Base-by-base conservation (phyloP, 345 rosid genomes). In the Lepidium aucheri region DNA sequence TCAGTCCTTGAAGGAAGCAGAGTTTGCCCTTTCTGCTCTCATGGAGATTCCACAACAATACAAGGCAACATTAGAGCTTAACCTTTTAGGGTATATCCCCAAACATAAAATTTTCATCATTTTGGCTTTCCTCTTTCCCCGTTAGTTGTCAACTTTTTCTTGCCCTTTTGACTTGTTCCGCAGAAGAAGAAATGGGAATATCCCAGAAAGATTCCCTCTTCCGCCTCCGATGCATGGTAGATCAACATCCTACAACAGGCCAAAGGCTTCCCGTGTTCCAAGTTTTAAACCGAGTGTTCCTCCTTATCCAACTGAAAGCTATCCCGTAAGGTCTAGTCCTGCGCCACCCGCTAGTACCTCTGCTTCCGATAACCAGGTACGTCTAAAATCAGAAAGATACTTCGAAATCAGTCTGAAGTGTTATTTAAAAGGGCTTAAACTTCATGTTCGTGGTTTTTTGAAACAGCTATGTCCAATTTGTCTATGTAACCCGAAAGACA, bases 41-140 rank as follows among this genome's bases (percentile, higher is more conserved):
- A 95, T 95, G 99, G 98, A 95, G 69, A 81, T 95, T 68, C 99
- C 99, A 49, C 72, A 89, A 74, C 97, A 95, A 57, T 91, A 95
- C 72, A 91, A 86, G 70, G 99, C 99, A 50, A 87, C 97, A 9
- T 38, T 91, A 42, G 99, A 95, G 75, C 90, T 87, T 62, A 82
- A 74, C 65, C 63, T 95, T 35, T 68, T 95, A 61, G 99, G 99
- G 99, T 95, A 20, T 1, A 20, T 20, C 22, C 22, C 22, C 22
- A 20, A 20, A 20, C 22, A 20, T 20, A 20, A 20, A 20, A 20
- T 20, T 20, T 20, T 20, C 22, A 20, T n/a, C 22, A 20, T 20
- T 20, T 20, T 20, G 22, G 22, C 22, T 20, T 20, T 2, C 22
- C 22, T 20, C 2, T 20, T 20, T 20, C 2, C 2, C 22, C 2